phyloP scores from a whole-genome alignment of 2,329 filamentous ascomycete species.

The Elsinoe fawcettii region DNA sequence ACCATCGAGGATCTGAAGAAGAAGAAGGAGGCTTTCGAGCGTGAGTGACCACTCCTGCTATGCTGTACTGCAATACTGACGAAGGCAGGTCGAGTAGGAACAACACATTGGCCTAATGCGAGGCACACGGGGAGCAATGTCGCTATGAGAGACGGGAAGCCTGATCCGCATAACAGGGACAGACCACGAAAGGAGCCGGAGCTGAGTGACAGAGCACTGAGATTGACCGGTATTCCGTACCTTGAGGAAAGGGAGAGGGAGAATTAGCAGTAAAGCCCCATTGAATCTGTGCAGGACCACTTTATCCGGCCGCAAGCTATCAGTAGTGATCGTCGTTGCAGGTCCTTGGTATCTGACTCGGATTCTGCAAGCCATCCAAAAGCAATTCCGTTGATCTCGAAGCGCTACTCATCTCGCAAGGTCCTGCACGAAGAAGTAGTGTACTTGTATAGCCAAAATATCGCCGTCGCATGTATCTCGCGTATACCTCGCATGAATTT shows the following conservation, averaged over 20 bases:
- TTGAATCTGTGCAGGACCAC: no score
- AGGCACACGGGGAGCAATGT: neutral
- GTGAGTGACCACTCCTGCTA: neutral
- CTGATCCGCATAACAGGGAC: conserved; percentile 28
- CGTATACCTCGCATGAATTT: neutral
- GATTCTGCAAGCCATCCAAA: neutral
- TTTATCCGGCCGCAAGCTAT: neutral
- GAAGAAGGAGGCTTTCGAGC: conserved; percentile 16
- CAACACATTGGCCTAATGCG: neutral
- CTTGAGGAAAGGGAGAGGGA: neutral
- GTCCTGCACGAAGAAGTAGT: no score
- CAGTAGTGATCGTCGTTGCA: neutral
- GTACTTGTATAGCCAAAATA: neutral
- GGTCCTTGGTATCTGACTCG: neutral
- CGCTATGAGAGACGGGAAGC: conserved; percentile 23
- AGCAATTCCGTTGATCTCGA: no score
- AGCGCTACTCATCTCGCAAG: no score
- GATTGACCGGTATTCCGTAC: conserved; percentile 39
- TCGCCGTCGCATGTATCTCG: neutral
- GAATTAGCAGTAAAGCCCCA: neutral
- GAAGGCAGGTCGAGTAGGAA: neutral
- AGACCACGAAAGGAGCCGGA: conserved; percentile 32
- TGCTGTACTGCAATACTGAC: neutral
- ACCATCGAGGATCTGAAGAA: conserved; percentile 14
- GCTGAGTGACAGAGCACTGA: conserved; percentile 35